Base-by-base conservation (phyloP, 2,329 filamentous ascomycete genomes). In the Aspergillus sp. region DNA sequence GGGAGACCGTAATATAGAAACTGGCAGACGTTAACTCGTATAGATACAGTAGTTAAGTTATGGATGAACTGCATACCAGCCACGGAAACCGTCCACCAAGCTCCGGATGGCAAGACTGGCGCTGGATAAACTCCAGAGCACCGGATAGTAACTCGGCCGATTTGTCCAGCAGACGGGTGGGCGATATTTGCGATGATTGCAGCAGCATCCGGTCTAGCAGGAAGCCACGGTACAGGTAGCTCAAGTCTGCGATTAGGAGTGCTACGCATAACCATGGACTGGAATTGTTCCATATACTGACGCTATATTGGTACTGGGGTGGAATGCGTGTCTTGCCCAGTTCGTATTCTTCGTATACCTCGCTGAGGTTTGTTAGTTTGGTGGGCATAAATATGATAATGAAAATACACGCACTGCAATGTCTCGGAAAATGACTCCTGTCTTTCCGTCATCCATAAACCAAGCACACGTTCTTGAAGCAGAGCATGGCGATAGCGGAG, bases 1-100 rank as follows among this genome's bases (percentile, higher is more conserved):
- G 56, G 56, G 38, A 58, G 56, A 2, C 51, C 39, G 6, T 58
- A 58, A 12, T 55, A 55, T 15, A 55, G 34, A 32, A 58, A 55
- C 56, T 58, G 43, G 8, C 18, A 43, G 18, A 18, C 1, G 39
- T 42, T 11, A 42, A 13, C 8, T 13, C 5, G 4, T 11, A 22
- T 26, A 17, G n/a, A n/a, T n/a, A n/a, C n/a, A n/a, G n/a, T n/a
- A n/a, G n/a, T n/a, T n/a, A 3, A 24, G 22, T 4, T 2, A 5
- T 36, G 30, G 15, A 1, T 6, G 7, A 18, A 18, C 2, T 32
- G 5, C 45, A 8, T 48, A 48, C 30, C 26, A 48, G 26, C 45
- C 45, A 48, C 13, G 45, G 17, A 7, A 20, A 30, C 5, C 52
- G 18, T 36, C 45, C 47, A 6, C 41, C 20, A 7, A 51, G n/a